A percentile compares a stretch with the other conserved stretches of the same genome.
Evolutionary conservation across 2,329 filamentous ascomycete genomes (phyloP).

Genomic region (Mycosphaerella arachidis): DNA sequence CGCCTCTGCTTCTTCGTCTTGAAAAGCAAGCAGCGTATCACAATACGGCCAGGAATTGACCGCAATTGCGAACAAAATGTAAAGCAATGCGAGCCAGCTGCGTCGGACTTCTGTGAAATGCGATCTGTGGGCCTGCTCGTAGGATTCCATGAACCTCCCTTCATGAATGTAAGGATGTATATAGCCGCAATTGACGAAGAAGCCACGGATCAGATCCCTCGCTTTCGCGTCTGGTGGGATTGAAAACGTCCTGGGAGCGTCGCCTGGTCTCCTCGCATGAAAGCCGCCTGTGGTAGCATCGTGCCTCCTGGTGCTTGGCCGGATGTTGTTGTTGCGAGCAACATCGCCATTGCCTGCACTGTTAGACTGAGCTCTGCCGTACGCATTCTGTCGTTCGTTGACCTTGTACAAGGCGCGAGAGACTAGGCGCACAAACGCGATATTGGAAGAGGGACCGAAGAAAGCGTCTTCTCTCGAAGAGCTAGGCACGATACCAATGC

Average conservation of each 20-base stretch:
- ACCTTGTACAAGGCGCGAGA: slow-evolving; percentile 4
- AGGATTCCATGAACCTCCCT: slow-evolving; percentile 7
- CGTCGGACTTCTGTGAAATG: slow-evolving; percentile 1
- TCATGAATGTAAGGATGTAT: slow-evolving; percentile 8
- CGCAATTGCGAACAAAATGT: slow-evolving; percentile 6
- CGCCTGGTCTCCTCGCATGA: not conserved
- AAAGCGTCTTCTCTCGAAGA: slow-evolving; percentile 7
- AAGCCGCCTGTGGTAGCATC: not conserved
- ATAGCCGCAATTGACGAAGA: slow-evolving; percentile 5
- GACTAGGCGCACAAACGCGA: slow-evolving; percentile 11
- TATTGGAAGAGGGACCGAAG: slow-evolving; percentile 14
- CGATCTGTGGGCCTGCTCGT: slow-evolving; percentile 1
- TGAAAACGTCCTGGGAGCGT: not conserved
- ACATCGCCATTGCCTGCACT: not conserved
- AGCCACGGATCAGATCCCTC: not conserved
- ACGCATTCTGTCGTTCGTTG: not conserved
- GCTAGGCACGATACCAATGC: slow-evolving; percentile 8
- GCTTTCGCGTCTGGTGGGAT: slow-evolving; percentile 3
- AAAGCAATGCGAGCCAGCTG: slow-evolving; percentile 11
- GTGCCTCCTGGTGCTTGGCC: not conserved
- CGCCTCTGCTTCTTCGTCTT: slow-evolving; percentile 4
- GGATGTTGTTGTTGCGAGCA: not conserved
- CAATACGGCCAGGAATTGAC: slow-evolving; percentile 3
- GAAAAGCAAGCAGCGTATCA: not conserved
- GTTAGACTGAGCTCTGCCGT: not conserved